Base-by-base conservation (phyloP, 441 rosid species). In the Rhodomyrtus psidioides region DNA sequence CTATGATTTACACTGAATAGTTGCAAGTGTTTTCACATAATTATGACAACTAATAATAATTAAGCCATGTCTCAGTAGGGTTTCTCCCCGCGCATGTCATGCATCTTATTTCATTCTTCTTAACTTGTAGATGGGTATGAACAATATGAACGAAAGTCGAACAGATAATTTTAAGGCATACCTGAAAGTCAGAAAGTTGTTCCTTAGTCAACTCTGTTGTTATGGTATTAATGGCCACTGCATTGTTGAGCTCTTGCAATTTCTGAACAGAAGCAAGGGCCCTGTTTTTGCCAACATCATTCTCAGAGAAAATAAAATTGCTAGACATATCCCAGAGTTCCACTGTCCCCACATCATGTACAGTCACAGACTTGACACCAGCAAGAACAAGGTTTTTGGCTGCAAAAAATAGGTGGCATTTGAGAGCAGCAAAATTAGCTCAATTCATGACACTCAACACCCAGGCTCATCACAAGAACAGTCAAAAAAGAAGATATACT, bases 301-400 rank as follows among this genome's bases (percentile, higher is more conserved):
- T 91, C 89, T 94, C 97, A 13, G 96, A 83, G 87, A 95, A 95
- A 85, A 95, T 84, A 88, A 96, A 95, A 89, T 94, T 95, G 90
- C 98, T 91, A 1, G 96, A 94, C 87, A 96, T 88, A 88, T 96
- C 99, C 99, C 99, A 96, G 83, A 94, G 83, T 91, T 96, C 98
- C 75, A 95, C 98, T 6, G 74, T 91, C 76, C 94, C 93, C 85
- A 92, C 95, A 88, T 96, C 97, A 59, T 96, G 99, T 90, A 96
- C 85, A 30, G 98, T 95, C 86, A 96, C 98, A 12, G 98, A 95
- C 93, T 96, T 96, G 74, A 96, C 98, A 84, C 99, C 99, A 59
- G 98, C 98, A 76, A 96, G 96, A 84, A 95, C 85, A 56, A 96
- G 95, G 88, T 96, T 96, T 92, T 95, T 96, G 5, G 99, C 99